Evolutionary conservation across 441 rosid species (phyloP).

Genomic region (Metrosideros polymorpha): DNA sequence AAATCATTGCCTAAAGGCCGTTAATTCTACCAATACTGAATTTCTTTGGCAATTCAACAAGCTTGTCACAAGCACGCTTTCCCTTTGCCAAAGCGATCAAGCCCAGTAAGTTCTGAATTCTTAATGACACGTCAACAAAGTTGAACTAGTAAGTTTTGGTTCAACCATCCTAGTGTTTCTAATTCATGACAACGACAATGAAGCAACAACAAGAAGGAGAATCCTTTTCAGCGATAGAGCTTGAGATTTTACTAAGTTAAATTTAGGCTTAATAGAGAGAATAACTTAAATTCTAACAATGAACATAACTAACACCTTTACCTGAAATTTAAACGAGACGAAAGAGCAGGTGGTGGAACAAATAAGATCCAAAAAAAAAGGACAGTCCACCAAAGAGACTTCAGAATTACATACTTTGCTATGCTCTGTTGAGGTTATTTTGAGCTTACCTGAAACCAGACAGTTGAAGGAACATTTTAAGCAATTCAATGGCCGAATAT

Average conservation of each 20-base stretch:
- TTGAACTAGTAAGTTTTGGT: background rate
- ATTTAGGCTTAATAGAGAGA: background rate
- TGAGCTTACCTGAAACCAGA: slow-evolving; percentile 49
- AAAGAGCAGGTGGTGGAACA: background rate
- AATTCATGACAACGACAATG: background rate
- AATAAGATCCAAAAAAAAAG: background rate
- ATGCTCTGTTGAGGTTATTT: background rate
- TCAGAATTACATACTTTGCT: background rate
- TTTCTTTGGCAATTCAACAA: background rate
- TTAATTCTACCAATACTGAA: background rate
- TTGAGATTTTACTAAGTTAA: background rate
- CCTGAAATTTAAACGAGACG: background rate
- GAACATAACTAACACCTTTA: background rate
- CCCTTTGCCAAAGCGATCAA: background rate
- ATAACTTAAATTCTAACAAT: background rate
- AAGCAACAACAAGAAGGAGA: background rate
- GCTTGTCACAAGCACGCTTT: background rate
- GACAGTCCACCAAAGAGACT: background rate
- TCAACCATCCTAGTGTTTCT: background rate
- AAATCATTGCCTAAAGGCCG: background rate
- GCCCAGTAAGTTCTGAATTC: background rate
- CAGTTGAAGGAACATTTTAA: slow-evolving; percentile 82
- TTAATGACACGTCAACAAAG: background rate
- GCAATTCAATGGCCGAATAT: slow-evolving; percentile 70
- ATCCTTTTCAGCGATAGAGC: background rate